Evolutionary conservation across 345 rosid species (phyloP).

Genomic region (Angophora floribunda): DNA sequence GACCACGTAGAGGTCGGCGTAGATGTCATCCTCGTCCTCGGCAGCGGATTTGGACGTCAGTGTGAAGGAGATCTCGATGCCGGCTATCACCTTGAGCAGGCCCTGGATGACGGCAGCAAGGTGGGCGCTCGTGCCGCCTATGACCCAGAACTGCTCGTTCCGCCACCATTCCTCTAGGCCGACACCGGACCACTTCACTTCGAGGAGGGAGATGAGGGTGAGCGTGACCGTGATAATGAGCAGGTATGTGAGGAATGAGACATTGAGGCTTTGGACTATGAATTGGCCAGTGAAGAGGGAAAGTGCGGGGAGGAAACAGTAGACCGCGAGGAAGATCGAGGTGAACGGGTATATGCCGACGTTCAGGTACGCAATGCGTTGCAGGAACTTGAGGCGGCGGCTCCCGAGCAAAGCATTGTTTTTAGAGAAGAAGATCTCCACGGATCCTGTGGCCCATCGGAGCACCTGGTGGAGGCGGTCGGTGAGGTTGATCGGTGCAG

Average conservation of each 20-base stretch:
- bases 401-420: constrained; percentile 70
- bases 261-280: constrained; percentile 53
- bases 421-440: constrained; percentile 79
- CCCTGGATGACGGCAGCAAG: constrained; percentile 82
- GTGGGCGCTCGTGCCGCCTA: constrained; percentile 92
- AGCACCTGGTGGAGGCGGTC: constrained; percentile 92
- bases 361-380: constrained; percentile 75
- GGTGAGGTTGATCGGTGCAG: constrained; percentile 89
- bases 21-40: constrained; percentile 68
- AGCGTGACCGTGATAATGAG: constrained; percentile 55
- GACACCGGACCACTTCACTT: constrained; percentile 86
- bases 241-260: constrained; percentile 60
- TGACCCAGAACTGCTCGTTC: constrained; percentile 91
- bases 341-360: constrained; percentile 91
- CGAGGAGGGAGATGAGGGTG: constrained; percentile 61
- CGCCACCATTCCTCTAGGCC: constrained; percentile 90
- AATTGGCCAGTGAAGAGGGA: constrained; percentile 74
- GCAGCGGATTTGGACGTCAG: constrained; percentile 58
- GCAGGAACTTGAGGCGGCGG: constrained; percentile 71
- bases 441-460: constrained; percentile 95
- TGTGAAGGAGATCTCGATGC: constrained; percentile 81
- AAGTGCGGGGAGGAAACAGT: constrained; percentile 86
- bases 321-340: constrained; percentile 58
- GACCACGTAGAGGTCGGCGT: constrained; percentile 70
- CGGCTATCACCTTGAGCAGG: constrained; percentile 67